phyloP scores from a whole-genome alignment of 768 basidiomycete species.

The Boletus sp. region DNA sequence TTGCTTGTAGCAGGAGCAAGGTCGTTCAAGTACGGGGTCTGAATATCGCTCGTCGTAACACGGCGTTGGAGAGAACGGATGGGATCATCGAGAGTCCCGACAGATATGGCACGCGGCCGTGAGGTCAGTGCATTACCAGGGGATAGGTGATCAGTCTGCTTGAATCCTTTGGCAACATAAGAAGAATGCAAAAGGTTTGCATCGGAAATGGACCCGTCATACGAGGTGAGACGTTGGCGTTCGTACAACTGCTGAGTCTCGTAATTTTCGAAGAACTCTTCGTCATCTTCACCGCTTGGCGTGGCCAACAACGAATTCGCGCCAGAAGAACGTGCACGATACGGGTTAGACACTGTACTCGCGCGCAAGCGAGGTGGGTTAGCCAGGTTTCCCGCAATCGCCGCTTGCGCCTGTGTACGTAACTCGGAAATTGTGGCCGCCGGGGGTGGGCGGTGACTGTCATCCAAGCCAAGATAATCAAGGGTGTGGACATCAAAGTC shows the following conservation, averaged over 20 bases:
- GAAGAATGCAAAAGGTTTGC: conserved; percentile 52
- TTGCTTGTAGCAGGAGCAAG: conserved; percentile 39
- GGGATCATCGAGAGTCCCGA: conserved; percentile 83
- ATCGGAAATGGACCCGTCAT: conserved; percentile 53
- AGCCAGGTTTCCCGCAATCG: conserved; percentile 78
- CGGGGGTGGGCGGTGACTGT: conserved; percentile 64
- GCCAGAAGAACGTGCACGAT: conserved; percentile 61
- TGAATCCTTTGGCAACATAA: conserved; percentile 71
- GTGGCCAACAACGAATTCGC: conserved; percentile 61
- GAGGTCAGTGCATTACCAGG: conserved; percentile 39
- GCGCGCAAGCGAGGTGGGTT: conserved; percentile 81
- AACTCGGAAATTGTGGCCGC: conserved; percentile 88
- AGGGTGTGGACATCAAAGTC: conserved; percentile 92
- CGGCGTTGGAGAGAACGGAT: conserved; percentile 67
- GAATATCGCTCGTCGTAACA: conserved; percentile 53
- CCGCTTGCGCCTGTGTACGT: conserved; percentile 85
- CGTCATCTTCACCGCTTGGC: conserved; percentile 64
- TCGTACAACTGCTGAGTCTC: conserved; percentile 39
- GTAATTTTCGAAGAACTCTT: conserved; percentile 68
- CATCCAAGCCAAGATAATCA: conserved; percentile 95
- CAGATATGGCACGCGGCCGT: conserved; percentile 81
- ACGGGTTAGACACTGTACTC: conserved; percentile 92
- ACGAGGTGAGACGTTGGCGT: conserved; percentile 59
- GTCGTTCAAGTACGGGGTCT: conserved; percentile 56
- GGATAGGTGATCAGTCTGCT: conserved; percentile 64